Evolutionary conservation across 371 early-diverging fungal species (phyloP), one percentile per base, ranked within the genome.

Genomic region (Neoconidiobolus thromboides): DNA sequence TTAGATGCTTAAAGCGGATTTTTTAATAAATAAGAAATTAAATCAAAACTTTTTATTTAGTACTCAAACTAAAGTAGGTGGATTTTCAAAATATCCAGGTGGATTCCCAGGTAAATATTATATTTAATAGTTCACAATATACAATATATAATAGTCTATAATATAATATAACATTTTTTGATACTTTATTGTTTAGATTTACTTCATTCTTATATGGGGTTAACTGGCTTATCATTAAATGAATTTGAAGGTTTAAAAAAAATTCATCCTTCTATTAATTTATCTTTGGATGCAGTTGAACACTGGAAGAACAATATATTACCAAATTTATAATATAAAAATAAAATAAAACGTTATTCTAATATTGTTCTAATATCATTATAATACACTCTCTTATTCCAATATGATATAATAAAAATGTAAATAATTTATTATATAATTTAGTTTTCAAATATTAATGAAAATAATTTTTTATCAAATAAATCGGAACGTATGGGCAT

Each of bases 401-500:
- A 26, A 26, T 26, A 26, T 26, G 26, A 26, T 26, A 26, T 26
- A 26, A 0, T 26, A 26, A 26, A 26, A 26, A 26, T 26, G 26
- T 26, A 26, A 26, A 26, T 26, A 26, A 26, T 26, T 26, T 26
- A 26, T 26, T 26, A 26, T 26, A 26, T 26, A 26, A 26, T 26
- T 26, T 26, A 26, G 26, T 26, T 26, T 26, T 26, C 26, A 26
- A 26, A 26, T 26, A 26, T 26, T 26, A 26, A 26, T 26, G 26
- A 26, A 26, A 26, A 26, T 26, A 55, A 14, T 10, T 42, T 7
- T 39, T 15, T 67, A 68, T 97, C 98, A 73, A 97, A 97, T 65
- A 89, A 78, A 56, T 96, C 96, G 2, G 86, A 91, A 14, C 96
- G 85, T 61, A 99, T 93, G 14, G 99, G 99, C 98, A 98, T 97